phyloP scores from a whole-genome alignment of 139 green algal species.

The Yamagishiella unicocca region DNA sequence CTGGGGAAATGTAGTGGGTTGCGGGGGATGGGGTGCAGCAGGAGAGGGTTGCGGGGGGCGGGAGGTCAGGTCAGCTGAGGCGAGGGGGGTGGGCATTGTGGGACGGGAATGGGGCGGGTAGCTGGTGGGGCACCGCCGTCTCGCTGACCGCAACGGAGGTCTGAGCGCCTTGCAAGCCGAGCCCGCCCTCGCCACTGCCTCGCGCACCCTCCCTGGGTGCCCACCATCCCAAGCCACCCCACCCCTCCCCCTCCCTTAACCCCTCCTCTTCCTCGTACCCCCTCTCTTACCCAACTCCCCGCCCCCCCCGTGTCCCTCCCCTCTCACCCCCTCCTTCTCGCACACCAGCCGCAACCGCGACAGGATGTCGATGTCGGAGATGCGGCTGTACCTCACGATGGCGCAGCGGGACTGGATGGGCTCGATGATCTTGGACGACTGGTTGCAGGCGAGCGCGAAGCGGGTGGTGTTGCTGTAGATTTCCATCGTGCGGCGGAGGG shows the following conservation, averaged over 20 bases:
- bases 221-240: too few relatives aligned
- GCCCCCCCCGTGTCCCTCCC: not conserved
- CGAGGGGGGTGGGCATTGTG: too few relatives aligned
- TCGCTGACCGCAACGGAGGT: too few relatives aligned
- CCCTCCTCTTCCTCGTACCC: not conserved
- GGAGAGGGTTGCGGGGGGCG: too few relatives aligned
- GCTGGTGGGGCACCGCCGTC: too few relatives aligned
- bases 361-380: conserved; percentile 92
- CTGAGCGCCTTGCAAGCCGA: too few relatives aligned
- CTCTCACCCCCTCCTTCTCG: conserved; percentile 74
- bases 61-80: too few relatives aligned
- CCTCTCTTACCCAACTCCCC: not conserved
- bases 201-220: too few relatives aligned
- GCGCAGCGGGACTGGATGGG: conserved; percentile 98
- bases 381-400: conserved; percentile 92
- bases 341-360: conserved; percentile 85
- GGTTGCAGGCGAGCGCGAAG: conserved; percentile 98
- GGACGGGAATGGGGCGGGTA: too few relatives aligned
- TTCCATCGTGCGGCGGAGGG: conserved; percentile 98
- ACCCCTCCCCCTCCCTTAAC: not conserved
- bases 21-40: too few relatives aligned
- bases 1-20: too few relatives aligned
- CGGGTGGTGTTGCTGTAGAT: conserved; percentile 95
- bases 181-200: too few relatives aligned
- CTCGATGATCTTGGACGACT: conserved; percentile 97